Conservation (phyloP, 192 early-diverging fungal species). For the Diversispora epigaea region DNA sequence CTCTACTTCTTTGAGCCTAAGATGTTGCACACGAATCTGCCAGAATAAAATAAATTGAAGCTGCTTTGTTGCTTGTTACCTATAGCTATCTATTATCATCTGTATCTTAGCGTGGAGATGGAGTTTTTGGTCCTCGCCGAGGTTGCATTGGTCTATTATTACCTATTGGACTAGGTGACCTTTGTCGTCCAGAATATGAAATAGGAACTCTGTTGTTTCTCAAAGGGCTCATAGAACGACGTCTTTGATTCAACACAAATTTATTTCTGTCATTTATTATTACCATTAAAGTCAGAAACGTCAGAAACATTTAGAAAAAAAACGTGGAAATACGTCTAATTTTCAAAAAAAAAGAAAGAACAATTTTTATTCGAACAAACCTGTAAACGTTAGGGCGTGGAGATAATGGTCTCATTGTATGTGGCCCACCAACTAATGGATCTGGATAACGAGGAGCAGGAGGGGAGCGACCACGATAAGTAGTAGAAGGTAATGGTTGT, state of each 20-base stretch:
- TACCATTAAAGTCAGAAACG: neutral
- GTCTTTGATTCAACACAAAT: neutral
- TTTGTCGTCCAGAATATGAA: conserved; percentile 15
- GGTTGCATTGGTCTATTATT: neutral
- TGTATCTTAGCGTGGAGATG: neutral
- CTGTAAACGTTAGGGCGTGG: neutral
- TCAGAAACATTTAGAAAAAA: neutral
- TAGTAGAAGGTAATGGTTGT: neutral
- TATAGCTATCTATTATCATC: too few species aligned
- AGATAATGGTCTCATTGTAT: conserved; percentile 11
- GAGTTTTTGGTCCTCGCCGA: conserved; percentile 23
- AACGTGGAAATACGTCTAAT: neutral
- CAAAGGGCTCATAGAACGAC: conserved; percentile 24
- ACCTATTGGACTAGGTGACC: conserved; percentile 12
- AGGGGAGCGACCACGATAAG: conserved; percentile 21
- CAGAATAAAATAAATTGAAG: too few species aligned
- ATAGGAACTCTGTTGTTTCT: neutral
- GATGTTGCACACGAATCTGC: too few species aligned
- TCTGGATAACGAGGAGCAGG: conserved; percentile 26
- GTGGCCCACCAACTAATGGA: conserved; percentile 8
- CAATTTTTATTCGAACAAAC: neutral
- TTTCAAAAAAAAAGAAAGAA: neutral
- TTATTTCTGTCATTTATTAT: too few species aligned
- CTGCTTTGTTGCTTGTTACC: too few species aligned
- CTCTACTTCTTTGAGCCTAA: too few species aligned